Evolutionary conservation across 345 rosid genomes (phyloP).

Genomic region (Arabidopsis thaliana): TAIR10.1 NC_003071.7:8094001-8094500

Average conservation of each 20-base stretch:
- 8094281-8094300: constrained; percentile 6
- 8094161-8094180: background rate
- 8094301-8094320: constrained; percentile 1
- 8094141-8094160: constrained; percentile 12
- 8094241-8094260: background rate
- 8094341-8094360: background rate
- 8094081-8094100: background rate
- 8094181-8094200: background rate
- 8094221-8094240: constrained; percentile 5
- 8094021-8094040: constrained; percentile 8
- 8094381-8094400: constrained; percentile 12
- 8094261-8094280: constrained; percentile 33
- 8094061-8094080: background rate
- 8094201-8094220: background rate
- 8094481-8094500: constrained; percentile 11
- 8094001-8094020: constrained; percentile 51
- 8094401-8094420: constrained; percentile 25
- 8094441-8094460: constrained; percentile 9
- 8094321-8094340: constrained; percentile 2
- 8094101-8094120: background rate
- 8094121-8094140: background rate
- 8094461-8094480: constrained; percentile 12
- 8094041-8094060: constrained; percentile 3
- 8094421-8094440: constrained; percentile 12
- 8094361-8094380: constrained; percentile 23